A percentile compares a stretch with the other conserved stretches of the same genome.
Conservation (phyloP, 495 filamentous ascomycete species). For the Daldinia grandis region DNA sequence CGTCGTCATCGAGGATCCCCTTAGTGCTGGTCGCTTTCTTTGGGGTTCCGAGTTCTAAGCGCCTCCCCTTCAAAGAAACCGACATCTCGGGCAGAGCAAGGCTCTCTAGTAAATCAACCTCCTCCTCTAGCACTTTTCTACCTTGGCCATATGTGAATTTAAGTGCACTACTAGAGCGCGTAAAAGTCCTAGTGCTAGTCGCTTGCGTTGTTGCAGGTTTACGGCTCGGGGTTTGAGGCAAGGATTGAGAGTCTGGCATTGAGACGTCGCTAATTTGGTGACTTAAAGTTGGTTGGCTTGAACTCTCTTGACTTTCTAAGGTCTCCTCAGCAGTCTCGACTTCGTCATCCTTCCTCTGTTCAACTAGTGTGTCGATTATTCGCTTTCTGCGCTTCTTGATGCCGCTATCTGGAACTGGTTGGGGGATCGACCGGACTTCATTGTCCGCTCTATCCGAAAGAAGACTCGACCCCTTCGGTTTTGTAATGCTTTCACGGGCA, state of each 20-base stretch:
- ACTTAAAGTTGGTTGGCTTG: slow-evolving; percentile 26
- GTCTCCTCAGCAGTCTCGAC: slow-evolving; percentile 18
- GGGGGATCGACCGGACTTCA: slow-evolving; percentile 8
- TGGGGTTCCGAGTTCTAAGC: slow-evolving; percentile 51
- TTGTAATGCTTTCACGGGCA: slow-evolving; percentile 30
- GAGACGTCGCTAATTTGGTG: slow-evolving; percentile 31
- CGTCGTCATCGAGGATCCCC: slow-evolving; percentile 56
- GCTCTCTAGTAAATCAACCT: slow-evolving; percentile 45
- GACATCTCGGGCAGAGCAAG: slow-evolving; percentile 39
- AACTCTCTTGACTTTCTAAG: slow-evolving; percentile 11
- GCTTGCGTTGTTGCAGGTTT: slow-evolving; percentile 23
- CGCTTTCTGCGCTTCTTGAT: slow-evolving; percentile 53
- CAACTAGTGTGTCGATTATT: slow-evolving; percentile 64
- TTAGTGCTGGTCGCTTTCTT: slow-evolving; percentile 44
- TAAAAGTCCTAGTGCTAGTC: slow-evolving; percentile 37
- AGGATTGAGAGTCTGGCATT: slow-evolving; percentile 29
- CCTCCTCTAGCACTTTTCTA: slow-evolving; percentile 56
- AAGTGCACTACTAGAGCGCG: slow-evolving; percentile 44
- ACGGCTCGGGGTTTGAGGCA: slow-evolving; percentile 36
- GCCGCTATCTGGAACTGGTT: slow-evolving; percentile 19
- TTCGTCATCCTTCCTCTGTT: slow-evolving; percentile 47
- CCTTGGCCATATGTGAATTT: slow-evolving; percentile 61
- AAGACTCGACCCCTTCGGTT: background rate
- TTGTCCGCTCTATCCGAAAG: slow-evolving; percentile 3
- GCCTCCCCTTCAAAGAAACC: slow-evolving; percentile 44